Conservation (phyloP, 2,329 filamentous ascomycete genomes). For the Aspergillus arachidicola region DNA sequence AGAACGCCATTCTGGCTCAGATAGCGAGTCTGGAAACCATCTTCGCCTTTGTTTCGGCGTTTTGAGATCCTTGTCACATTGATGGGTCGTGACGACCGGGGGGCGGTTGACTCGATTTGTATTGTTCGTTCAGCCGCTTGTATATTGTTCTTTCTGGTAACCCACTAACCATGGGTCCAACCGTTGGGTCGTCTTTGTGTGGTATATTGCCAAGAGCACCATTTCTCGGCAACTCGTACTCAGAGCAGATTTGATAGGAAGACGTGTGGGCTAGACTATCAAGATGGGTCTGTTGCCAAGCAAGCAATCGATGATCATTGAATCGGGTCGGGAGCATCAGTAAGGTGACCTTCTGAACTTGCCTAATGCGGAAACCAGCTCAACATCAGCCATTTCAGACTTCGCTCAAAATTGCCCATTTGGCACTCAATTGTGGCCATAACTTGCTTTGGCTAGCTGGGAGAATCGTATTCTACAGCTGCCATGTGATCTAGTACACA, state of each 20-base stretch:
- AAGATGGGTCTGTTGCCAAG: not conserved
- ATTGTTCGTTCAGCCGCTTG: not conserved
- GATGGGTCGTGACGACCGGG: not conserved
- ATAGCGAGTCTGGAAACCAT: not conserved
- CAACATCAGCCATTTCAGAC: not conserved
- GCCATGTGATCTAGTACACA: not conserved
- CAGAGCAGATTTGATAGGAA: not conserved
- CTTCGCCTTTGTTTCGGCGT: not conserved
- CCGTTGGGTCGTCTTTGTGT: not conserved
- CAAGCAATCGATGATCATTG: not conserved
- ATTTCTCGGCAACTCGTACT: not conserved
- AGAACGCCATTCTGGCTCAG: too few species aligned
- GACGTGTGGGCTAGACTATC: not conserved
- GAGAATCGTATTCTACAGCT: not conserved
- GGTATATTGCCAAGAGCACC: not conserved
- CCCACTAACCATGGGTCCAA: not conserved
- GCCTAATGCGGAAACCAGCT: not conserved
- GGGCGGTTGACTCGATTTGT: not conserved
- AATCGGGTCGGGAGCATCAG: not conserved
- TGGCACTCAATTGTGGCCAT: not conserved
- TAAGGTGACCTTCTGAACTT: not conserved
- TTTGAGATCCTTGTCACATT: not conserved
- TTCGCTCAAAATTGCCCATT: not conserved
- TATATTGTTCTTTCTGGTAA: not conserved
- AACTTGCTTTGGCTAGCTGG: not conserved